Percentiles rank a stretch among this genome's conserved stretches.
These are phyloP conservation scores for Lachancea lanzarotensis DNA, from an alignment of 805 yeast genomes.

Conservation along the genomic window DNA sequence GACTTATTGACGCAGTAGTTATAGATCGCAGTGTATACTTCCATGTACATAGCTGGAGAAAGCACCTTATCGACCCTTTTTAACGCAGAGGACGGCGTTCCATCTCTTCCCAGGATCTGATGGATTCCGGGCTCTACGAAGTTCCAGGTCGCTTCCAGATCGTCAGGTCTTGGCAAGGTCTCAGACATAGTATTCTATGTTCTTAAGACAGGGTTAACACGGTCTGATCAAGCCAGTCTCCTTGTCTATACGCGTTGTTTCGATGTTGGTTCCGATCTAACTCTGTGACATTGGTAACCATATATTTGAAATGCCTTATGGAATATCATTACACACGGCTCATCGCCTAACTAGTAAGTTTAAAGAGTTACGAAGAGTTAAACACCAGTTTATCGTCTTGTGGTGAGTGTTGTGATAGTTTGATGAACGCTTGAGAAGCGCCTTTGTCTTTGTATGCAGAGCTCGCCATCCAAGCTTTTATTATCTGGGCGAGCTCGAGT, in stretches of 20 bases:
- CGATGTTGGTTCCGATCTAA: background rate
- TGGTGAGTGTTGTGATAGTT: background rate
- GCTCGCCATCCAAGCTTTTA: background rate
- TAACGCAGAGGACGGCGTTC: constrained; percentile 19
- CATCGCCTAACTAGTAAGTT: constrained; percentile 2
- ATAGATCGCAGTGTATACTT: constrained; percentile 85
- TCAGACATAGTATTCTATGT: constrained; percentile 21
- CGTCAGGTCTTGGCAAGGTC: constrained; percentile 49
- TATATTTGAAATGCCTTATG: background rate
- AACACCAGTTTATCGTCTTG: too few species aligned
- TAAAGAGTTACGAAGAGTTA: too few species aligned
- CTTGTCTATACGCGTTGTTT: too few species aligned
- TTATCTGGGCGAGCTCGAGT: constrained; percentile 19
- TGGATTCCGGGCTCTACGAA: constrained; percentile 72
- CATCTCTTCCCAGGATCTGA: constrained; percentile 58
- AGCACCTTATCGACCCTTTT: constrained; percentile 52
- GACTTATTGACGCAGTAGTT: constrained; percentile 85
- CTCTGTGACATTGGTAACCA: background rate
- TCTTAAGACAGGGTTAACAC: background rate
- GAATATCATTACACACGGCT: constrained; percentile 1
- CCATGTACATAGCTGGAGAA: constrained; percentile 72
- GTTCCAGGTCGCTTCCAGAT: constrained; percentile 65
- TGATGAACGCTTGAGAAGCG: background rate
- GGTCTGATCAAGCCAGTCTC: background rate
- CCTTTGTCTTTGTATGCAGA: background rate